Base-by-base conservation (phyloP, 2,329 filamentous ascomycete species). In the Calonectria hawksworthii region DNA sequence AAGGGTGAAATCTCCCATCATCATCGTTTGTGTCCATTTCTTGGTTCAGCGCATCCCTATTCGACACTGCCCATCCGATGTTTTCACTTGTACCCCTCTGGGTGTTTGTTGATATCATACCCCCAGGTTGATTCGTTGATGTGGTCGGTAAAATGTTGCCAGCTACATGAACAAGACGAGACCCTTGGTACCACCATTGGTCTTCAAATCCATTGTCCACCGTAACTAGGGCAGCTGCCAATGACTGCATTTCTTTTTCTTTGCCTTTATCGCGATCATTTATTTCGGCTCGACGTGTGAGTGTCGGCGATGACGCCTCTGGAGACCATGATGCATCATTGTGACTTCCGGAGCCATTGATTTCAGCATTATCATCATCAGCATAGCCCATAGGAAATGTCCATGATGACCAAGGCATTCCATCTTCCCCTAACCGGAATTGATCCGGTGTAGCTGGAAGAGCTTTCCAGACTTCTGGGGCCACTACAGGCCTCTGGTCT, bases 171-270 rank as follows among this genome's bases (percentile, higher is more conserved):
- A 80, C 79, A 9, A 82, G 74, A 4, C 81, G 80, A 47, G 82
- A 70, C 1, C 89, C 89, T 75, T 88, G 88, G 77, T 90, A 87
- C 89, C 89, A 91, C 89, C 89, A 90, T 80, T 91, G 89, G 75
- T 88, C 87, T 82, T 91, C 89, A 76, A 91, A 91, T 3, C 89
- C 89, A 77, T 90, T 91, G 78, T 91, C 89, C 4, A 91, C 87
- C 3, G 89, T 91, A 84, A 91, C 87, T 86, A 91, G 87, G 47
- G 89, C 89, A 5, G 86, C 86, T 13, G 88, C 89, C 5, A 91
- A 83, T 0, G 87, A 85, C 70, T 88, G 88, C 4, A 90, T 86
- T 56, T 90, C 87, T 28, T 76, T 76, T 9, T 80, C 76, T 34
- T 77, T 79, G 7, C 77, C 76, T 50, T 72, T 70, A 3, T 79